Evolutionary conservation across 2,329 filamentous ascomycete genomes (phyloP).

Genomic region (Trichoderma koningii): DNA sequence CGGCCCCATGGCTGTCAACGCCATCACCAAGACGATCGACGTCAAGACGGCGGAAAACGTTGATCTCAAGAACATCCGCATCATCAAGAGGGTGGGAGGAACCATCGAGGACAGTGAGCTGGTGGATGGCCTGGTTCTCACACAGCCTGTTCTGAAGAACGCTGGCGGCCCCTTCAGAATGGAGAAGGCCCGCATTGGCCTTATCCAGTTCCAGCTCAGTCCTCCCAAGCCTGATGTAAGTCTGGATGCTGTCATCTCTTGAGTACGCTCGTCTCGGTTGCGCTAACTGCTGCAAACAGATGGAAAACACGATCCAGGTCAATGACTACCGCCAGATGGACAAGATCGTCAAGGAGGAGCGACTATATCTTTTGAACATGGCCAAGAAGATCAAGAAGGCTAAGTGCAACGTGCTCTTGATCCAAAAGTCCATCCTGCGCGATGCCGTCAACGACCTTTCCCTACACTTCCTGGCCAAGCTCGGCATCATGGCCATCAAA

Average conservation of each 20-base stretch:
- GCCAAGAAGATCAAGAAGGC: slow-evolving; percentile 99
- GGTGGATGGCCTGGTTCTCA: slow-evolving; percentile 89
- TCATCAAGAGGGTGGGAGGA: slow-evolving; percentile 95
- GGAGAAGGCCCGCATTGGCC: slow-evolving; percentile 94
- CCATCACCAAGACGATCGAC: slow-evolving; percentile 94
- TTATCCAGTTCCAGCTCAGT: slow-evolving; percentile 98
- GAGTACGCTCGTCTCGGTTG: slow-evolving; percentile 21
- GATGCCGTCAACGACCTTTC: slow-evolving; percentile 98
- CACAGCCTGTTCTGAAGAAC: slow-evolving; percentile 90
- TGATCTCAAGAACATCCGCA: slow-evolving; percentile 92
- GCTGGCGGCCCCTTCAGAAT: slow-evolving; percentile 87
- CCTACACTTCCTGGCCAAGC: slow-evolving; percentile 94
- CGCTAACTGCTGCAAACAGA: slow-evolving; percentile 52
- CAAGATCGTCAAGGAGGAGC: slow-evolving; percentile 99
- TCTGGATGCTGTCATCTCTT: slow-evolving; percentile 26
- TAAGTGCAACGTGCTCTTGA: slow-evolving; percentile 97
- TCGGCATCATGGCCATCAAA: slow-evolving; percentile 94
- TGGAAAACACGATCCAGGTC: slow-evolving; percentile 99
- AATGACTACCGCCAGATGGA: slow-evolving; percentile 99
- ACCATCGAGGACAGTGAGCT: slow-evolving; percentile 99
- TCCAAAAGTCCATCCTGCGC: slow-evolving; percentile 97
- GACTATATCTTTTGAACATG: slow-evolving; percentile 96
- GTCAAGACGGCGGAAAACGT: slow-evolving; percentile 95
- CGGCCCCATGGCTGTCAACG: slow-evolving; percentile 97
- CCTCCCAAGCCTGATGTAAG: slow-evolving; percentile 93